Conservation (phyloP, 257 asterid species). For the Solanum neorickii region DNA sequence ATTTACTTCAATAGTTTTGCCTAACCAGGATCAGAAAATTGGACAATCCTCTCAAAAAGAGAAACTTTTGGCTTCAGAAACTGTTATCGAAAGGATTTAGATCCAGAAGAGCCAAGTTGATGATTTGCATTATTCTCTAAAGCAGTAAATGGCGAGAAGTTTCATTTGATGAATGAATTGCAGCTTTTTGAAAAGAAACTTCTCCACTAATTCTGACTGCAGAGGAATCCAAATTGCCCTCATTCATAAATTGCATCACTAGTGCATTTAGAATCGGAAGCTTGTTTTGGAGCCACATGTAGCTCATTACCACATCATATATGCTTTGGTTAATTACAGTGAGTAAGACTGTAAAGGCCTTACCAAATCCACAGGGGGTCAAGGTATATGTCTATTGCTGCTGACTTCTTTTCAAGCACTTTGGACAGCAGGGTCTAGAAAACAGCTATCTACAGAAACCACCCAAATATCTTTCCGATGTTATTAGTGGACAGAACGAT, state of each 20-base stretch:
- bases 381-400: background rate
- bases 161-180: background rate
- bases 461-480: background rate
- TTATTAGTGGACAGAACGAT: background rate
- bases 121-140: too few relatives aligned
- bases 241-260: background rate
- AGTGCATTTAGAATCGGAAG: background rate
- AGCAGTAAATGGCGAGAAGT: background rate
- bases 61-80: too few relatives aligned
- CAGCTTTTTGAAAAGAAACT: background rate
- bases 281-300: background rate
- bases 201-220: background rate
- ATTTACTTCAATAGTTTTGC: background rate
- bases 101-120: too few relatives aligned
- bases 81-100: too few relatives aligned
- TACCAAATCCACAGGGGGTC: background rate
- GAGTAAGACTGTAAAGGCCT: background rate
- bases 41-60: too few relatives aligned
- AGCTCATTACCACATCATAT: background rate
- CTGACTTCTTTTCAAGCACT: background rate
- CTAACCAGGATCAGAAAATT: background rate
- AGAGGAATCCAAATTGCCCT: background rate
- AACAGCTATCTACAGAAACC: background rate
- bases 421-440: background rate
- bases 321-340: conserved; percentile 1